Percentiles rank a stretch among this genome's conserved stretches.
Evolutionary conservation across 176 grass and related monocot species (phyloP).

Genomic region (Carex cristatella): DNA sequence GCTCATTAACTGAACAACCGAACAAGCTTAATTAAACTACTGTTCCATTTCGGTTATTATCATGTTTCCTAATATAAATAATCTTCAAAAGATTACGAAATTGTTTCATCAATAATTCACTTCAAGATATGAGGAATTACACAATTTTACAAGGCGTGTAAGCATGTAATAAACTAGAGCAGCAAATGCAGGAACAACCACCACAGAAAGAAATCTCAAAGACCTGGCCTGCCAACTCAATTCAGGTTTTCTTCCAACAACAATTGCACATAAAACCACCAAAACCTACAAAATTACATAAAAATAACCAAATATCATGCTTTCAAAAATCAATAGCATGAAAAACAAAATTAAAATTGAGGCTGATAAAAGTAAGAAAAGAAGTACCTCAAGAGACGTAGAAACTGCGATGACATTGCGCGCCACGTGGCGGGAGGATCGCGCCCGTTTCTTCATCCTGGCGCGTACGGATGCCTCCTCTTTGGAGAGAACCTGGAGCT

Average conservation of each 20-base stretch:
- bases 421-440: conserved; percentile 43
- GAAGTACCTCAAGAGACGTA: conserved; percentile 56
- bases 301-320: background rate
- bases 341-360: background rate
- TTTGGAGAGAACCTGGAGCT: conserved; percentile 67
- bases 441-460: conserved; percentile 60
- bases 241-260: conserved; percentile 52
- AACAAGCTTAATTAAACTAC: conserved; percentile 13
- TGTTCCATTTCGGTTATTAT: background rate
- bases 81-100: background rate
- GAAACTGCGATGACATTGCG: conserved; percentile 62
- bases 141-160: conserved; percentile 49
- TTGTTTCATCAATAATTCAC: background rate
- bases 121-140: conserved; percentile 37
- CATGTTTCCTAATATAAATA: background rate
- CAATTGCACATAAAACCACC: conserved; percentile 62
- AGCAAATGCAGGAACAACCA: conserved; percentile 60
- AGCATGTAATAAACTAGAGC: conserved; percentile 48
- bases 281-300: conserved; percentile 37
- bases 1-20: conserved; percentile 50
- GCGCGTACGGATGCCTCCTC: conserved; percentile 65
- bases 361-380: background rate
- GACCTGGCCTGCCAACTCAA: conserved; percentile 69
- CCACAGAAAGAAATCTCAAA: conserved; percentile 54
- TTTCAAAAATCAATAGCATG: background rate